Conservation (phyloP, 164 flowering plant species). For the Tinospora cordifolia region DNA sequence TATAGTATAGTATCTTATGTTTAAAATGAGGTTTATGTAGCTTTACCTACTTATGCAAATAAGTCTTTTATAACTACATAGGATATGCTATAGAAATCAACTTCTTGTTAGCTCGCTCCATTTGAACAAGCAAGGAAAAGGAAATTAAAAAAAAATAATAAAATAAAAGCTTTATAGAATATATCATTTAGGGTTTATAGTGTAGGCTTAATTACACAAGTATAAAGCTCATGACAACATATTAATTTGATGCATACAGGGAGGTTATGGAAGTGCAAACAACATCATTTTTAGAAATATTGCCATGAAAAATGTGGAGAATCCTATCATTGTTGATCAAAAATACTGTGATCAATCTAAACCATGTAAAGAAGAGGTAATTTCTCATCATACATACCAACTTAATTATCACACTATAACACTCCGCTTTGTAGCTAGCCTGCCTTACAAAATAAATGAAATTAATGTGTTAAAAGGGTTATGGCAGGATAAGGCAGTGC, state of each 20-base stretch:
- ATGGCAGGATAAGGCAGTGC: slow-evolving; percentile 33
- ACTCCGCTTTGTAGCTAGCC: background rate
- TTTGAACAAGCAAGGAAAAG: too few species aligned
- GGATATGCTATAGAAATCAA: too few species aligned
- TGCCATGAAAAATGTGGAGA: slow-evolving; percentile 36
- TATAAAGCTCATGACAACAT: too few species aligned
- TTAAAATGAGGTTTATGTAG: too few species aligned
- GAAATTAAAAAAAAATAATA: too few species aligned
- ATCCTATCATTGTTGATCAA: slow-evolving; percentile 53
- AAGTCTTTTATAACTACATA: too few species aligned
- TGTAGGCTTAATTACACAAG: too few species aligned
- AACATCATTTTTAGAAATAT: slow-evolving; percentile 35
- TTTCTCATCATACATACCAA: background rate
- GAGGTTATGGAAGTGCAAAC: slow-evolving; percentile 45
- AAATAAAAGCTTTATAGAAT: too few species aligned
- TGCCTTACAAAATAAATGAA: background rate
- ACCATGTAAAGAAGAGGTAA: slow-evolving; percentile 41
- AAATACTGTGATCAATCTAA: slow-evolving; percentile 40
- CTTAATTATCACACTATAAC: background rate
- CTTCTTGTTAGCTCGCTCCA: too few species aligned
- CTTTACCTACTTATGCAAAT: too few species aligned
- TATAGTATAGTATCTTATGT: too few species aligned
- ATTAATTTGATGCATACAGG: slow-evolving; percentile 27
- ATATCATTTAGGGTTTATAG: too few species aligned
- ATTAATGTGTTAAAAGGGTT: background rate